Evolutionary conservation across 345 rosid species (phyloP), one percentile per base, ranked within the genome.

Genomic region (Acer saccharum): DNA sequence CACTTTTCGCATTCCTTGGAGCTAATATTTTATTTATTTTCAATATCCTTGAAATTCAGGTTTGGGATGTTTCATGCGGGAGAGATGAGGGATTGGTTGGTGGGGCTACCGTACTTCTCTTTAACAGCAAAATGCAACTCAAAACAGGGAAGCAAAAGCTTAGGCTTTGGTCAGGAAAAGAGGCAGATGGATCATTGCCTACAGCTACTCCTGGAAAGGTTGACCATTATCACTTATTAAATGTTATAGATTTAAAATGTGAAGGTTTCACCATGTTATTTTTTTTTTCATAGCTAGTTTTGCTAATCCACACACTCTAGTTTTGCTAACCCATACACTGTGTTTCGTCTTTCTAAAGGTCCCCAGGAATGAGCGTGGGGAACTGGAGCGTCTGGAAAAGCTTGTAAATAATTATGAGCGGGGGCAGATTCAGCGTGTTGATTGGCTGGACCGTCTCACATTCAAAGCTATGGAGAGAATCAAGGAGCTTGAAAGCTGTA

Each of bases 161-260:
- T 73, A 92, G 96, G 84, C 95, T 95, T 43, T 92, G 98, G 97
- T 89, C 76, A 64, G 97, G 92, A 77, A 93, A 89, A 79, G 91
- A 91, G 84, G 99, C 98, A 1, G 97, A 94, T 84, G 99, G 99
- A 64, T 91, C 97, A 65, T 87, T 81, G 82, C 95, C 94, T 5
- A 88, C 97, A 63, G 71, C 88, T 77, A 96, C 99, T 64, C 98
- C 94, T 58, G 99, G 99, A 88, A 96, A 96, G 99, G 99, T 95
- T 90, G 65, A 68, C 71, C 50, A 57, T 84, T 13, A n/a, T 76
- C 64, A 57, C 43, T 72, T 68, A 43, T 57, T 23, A 18, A 65
- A n/a, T 20, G 48, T 61, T 67, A 8, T 43, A 11, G 21, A 65
- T 74, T 25, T 76, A 78, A 61, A 17, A 73, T 64, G 17, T 69